Evolutionary conservation across 768 basidiomycete species (phyloP), one percentile per base, ranked within the genome.

Genomic region (Mycena galericulata): DNA sequence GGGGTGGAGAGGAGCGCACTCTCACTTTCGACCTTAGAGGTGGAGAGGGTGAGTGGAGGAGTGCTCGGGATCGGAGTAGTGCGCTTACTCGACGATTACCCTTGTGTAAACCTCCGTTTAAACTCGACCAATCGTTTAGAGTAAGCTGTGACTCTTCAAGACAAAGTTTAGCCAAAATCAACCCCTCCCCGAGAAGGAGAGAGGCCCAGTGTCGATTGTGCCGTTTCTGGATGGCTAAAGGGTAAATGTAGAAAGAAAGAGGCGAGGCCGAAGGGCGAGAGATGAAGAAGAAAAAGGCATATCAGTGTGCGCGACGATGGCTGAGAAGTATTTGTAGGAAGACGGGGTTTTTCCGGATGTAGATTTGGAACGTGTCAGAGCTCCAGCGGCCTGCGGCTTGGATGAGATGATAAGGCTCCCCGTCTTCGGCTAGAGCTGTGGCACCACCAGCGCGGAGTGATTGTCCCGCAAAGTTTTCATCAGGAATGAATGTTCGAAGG

Each of bases 381-480:
- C 74, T 55, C 82, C 82, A 83, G 0, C 80, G 72, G 0, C 81
- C 82, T 0, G 73, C 58, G 0, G 75, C 76, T 51, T 79, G 81
- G 40, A 83, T 83, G 4, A 62, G 38, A 43, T 74, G 67, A 17
- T 72, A 72, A 0, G 79, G 63, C 1, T 67, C 67, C 0, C 82
- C 80, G 1, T 53, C 59, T 14, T 64, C 61, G 0, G 81, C 82
- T 1, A 79, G 63, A 9, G 67, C 69, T 1, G 82, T 84, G 0
- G 82, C 80, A 6, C 81, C 79, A 0, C 82, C 80, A 15, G 80
- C 67, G 34, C 76, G 80, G 27, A 81, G 20, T 0, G 78, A 81
- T 53, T 83, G 80, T 2, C 79, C 82, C 0, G 70, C 60, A 34
- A 75, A 36, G n/a, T n/a, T n/a, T n/a, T n/a, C n/a, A n/a, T 62